Percentiles rank a stretch among this genome's conserved stretches.
phyloP scores from a whole-genome alignment of 2,329 filamentous ascomycete genomes.

The Diaporthe caulivora region DNA sequence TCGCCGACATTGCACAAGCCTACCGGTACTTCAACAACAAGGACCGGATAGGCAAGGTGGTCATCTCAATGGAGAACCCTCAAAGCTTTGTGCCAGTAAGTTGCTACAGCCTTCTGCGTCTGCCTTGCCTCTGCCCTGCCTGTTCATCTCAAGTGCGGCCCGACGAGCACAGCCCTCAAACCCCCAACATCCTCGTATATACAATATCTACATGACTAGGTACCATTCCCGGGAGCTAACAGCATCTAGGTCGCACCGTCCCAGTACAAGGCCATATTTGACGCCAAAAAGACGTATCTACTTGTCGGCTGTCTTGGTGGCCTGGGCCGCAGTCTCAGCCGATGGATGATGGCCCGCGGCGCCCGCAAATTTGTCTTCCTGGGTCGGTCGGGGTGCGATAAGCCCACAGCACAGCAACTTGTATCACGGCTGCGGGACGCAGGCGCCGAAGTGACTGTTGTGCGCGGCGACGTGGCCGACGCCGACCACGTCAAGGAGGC shows the following conservation, averaged over 20 bases:
- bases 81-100: not conserved
- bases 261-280: not conserved
- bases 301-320: constrained; percentile 53
- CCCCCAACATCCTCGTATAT: no score
- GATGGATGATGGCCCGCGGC: constrained; percentile 51
- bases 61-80: not conserved
- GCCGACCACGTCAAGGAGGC: not conserved
- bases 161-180: no score
- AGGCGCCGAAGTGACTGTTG: not conserved
- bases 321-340: constrained; percentile 49
- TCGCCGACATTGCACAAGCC: not conserved
- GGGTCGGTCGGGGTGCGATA: not conserved
- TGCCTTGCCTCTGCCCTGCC: no score
- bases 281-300: constrained; percentile 46
- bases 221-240: no score
- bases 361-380: constrained; percentile 45
- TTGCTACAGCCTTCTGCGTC: no score
- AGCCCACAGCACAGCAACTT: not conserved
- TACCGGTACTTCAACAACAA: not conserved
- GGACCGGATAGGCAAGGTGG: not conserved
- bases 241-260: not conserved
- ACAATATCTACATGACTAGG: no score
- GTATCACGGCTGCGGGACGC: not conserved
- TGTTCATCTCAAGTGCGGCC: no score
- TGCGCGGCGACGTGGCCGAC: not conserved